Base-by-base conservation (phyloP, 805 yeast species). In the Wickerhamiella siamensis region DNA sequence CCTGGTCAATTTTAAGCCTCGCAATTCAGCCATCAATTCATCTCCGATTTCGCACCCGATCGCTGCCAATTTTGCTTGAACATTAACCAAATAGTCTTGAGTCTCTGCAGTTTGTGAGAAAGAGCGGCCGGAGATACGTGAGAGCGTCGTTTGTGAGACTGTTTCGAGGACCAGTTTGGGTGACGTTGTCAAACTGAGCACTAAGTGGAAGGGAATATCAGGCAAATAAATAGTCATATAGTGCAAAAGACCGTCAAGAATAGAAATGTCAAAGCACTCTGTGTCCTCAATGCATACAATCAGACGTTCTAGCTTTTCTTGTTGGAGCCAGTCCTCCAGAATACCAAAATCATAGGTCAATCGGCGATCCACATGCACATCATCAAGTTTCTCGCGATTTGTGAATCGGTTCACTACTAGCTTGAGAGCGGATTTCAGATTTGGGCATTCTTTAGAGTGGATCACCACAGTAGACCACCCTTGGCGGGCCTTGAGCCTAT, bases 201-300 rank as follows among this genome's bases (percentile, higher is more conserved):
- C 46, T 3, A 65, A 45, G 19, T 55, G 53, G 36, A 65, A 43
- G 2, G 64, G 62, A 27, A 64, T 45, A 33, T 43, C 46, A 15
- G 46, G 42, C 4, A 52, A 48, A 41, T 63, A 64, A 2, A 59
- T 45, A 38, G 55, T 57, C 47, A 63, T 49, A 49, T 61, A 51
- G 10, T 44, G 41, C 14, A 63, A 47, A 20, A 62, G 45, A 3
- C 51, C 55, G 1, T 59, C 34, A 4, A 64, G 39, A 2, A 63
- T 45, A 2, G 44, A 40, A 2, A 46, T 40, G 4, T 57, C 59
- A 46, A 63, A 65, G 8, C 64, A 54, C 24, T 63, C 67, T 3
- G 65, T 58, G 44, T 64, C 67, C 20, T 64, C 65, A 2, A 64
- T 42, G 12, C 58, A 42, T 8, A 60, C 58, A 18, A 63, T 41